Base-by-base conservation (phyloP, 108 stramenopile genomes). In the Licmophora abbreviata region DNA sequence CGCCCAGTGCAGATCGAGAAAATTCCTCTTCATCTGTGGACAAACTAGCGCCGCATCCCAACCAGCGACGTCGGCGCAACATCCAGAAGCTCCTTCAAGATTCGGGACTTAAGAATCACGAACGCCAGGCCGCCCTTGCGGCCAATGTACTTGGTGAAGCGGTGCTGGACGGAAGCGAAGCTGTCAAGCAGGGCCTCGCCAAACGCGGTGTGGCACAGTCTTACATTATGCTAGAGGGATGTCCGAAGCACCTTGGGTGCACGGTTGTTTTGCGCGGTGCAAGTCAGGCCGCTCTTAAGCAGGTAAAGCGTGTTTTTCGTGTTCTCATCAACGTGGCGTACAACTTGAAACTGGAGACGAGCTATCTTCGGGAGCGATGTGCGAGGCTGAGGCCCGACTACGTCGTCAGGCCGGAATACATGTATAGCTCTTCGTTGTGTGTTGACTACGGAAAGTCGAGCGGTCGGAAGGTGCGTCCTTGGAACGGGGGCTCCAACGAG, bases 271-370 rank as follows among this genome's bases (percentile, higher is more conserved):
- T 97, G 25, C 68, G 96, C 4, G 96, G 96, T n/a, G 87, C 82
- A 38, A 76, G 60, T 33, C 61, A 71, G 12, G 60, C 56, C 29
- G 78, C 86, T 7, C 61, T 97, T 50, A 92, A 90, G 55, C 81
- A 90, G 44, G 83, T 94, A 35, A 97, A 97, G 57, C 31, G 62
- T 30, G 88, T 95, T 11, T 62, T 93, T 37, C 72, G 75, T 17
- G 91, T 96, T 42, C 53, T 90, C 51, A 71, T 97, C 24, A 75
- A 73, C 46, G 75, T 76, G 14, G 92, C 94, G 1, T 97, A 97
- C 79, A 93, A 94, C 52, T 73, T 97, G 59, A 82, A 85, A 45
- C 79, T 97, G 14, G 97, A 97, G 68, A 85, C 88, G 10, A 72
- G 81, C 34, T 97, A 89, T 64, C 57, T 94, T 34, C 59, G 66